Evolutionary conservation across 2,329 filamentous ascomycete species (phyloP).

Genomic region (Fusarium metavorans): DNA sequence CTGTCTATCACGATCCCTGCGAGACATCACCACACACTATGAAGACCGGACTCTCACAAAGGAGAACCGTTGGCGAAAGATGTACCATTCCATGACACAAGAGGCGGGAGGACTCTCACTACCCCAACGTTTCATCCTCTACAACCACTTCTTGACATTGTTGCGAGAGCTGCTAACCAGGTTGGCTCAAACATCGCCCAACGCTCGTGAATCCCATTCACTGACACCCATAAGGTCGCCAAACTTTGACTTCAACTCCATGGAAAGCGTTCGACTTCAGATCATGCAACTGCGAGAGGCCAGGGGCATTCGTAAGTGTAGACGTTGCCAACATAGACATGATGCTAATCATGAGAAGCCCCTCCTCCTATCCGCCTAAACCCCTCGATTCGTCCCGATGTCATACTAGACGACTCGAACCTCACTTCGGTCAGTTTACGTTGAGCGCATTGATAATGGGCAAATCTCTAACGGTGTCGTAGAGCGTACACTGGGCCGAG

Average conservation of each 20-base stretch:
- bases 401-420: slow-evolving; percentile 45
- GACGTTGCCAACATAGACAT: slow-evolving; percentile 4
- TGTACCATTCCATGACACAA: slow-evolving; percentile 67
- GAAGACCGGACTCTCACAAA: slow-evolving; percentile 62
- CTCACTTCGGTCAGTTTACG: slow-evolving; percentile 32
- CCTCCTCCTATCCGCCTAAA: slow-evolving; percentile 52
- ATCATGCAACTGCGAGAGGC: slow-evolving; percentile 65
- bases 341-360: slow-evolving; percentile 41
- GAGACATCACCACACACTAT: slow-evolving; percentile 65
- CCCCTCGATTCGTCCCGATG: slow-evolving; percentile 49
- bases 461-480: slow-evolving; percentile 17
- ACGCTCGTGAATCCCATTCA: not conserved
- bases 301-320: slow-evolving; percentile 63
- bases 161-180: slow-evolving; percentile 64
- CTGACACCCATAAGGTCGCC: slow-evolving; percentile 52
- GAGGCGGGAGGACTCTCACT: slow-evolving; percentile 65
- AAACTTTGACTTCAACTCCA: slow-evolving; percentile 66
- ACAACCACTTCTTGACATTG: slow-evolving; percentile 65
- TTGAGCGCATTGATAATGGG: not conserved
- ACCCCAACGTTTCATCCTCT: slow-evolving; percentile 65
- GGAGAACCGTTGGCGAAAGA: slow-evolving; percentile 67
- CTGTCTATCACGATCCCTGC: slow-evolving; percentile 63
- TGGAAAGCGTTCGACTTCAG: slow-evolving; percentile 62
- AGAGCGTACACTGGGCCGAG: slow-evolving; percentile 71
- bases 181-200: slow-evolving; percentile 48